Conservation (phyloP, 805 yeast species). For the Komagataella kurtzmanii region DNA sequence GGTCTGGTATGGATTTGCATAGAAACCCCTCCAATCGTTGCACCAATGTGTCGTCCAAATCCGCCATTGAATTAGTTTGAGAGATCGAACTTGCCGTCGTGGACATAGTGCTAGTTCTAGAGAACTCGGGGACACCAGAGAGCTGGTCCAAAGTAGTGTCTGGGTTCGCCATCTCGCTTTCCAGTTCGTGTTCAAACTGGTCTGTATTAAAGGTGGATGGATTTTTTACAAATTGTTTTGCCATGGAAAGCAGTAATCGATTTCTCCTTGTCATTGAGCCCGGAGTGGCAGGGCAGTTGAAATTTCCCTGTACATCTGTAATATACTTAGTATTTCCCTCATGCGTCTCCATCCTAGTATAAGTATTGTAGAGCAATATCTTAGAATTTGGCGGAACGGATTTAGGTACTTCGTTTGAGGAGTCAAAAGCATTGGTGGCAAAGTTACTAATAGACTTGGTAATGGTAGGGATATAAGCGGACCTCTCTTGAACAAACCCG, state of each 20-base stretch:
- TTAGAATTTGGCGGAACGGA: constrained; percentile 42
- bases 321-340: constrained; percentile 23
- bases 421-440: constrained; percentile 9
- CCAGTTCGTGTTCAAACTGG: constrained; percentile 23
- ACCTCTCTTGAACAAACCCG: constrained; percentile 31
- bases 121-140: constrained; percentile 4
- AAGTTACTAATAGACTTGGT: constrained; percentile 22
- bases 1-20: constrained; percentile 48
- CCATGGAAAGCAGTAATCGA: constrained; percentile 50
- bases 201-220: constrained; percentile 15
- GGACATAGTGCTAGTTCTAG: constrained; percentile 9
- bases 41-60: constrained; percentile 34
- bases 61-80: constrained; percentile 1
- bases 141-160: constrained; percentile 5
- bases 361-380: constrained; percentile 48
- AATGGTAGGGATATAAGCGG: constrained; percentile 31
- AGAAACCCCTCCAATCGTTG: constrained; percentile 61
- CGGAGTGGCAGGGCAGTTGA: constrained; percentile 31
- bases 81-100: constrained; percentile 6
- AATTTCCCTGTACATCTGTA: constrained; percentile 61
- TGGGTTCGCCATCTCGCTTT: constrained; percentile 16
- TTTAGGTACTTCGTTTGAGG: neutral
- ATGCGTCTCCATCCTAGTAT: constrained; percentile 20
- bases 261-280: constrained; percentile 64
- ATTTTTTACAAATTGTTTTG: constrained; percentile 46